phyloP scores from a whole-genome alignment of 2,329 filamentous ascomycete species.

The Xylaria sp. region DNA sequence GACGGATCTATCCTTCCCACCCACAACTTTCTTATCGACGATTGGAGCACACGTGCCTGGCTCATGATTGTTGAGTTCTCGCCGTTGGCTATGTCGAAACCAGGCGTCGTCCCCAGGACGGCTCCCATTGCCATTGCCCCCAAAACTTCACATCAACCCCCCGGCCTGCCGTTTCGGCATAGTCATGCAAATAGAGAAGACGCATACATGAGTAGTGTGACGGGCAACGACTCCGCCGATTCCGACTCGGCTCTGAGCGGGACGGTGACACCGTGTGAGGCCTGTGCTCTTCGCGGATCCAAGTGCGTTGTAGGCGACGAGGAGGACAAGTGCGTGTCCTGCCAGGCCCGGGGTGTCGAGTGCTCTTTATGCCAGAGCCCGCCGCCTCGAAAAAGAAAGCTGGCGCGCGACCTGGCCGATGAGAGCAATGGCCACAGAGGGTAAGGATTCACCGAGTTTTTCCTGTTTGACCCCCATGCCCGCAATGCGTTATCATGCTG shows the following conservation, averaged over 20 bases:
- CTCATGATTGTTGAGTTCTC: constrained; percentile 44
- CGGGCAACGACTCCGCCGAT: constrained; percentile 63
- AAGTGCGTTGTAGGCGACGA: constrained; percentile 81
- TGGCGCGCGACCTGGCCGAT: constrained; percentile 70
- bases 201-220: constrained; percentile 61
- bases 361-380: constrained; percentile 83
- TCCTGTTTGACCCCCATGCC: constrained; percentile 44
- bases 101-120: constrained; percentile 66
- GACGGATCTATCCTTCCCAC: constrained; percentile 34
- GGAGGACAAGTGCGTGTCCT: constrained; percentile 77
- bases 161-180: constrained; percentile 55
- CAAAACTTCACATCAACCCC: constrained; percentile 61
- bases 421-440: constrained; percentile 74
- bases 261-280: constrained; percentile 71
- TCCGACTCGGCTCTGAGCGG: constrained; percentile 56
- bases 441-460: constrained; percentile 61
- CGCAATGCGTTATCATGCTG: constrained; percentile 46
- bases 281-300: constrained; percentile 77
- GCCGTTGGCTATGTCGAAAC: constrained; percentile 61
- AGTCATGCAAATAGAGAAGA: constrained; percentile 58
- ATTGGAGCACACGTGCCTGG: constrained; percentile 25
- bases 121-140: constrained; percentile 74
- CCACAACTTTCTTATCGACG: constrained; percentile 33
- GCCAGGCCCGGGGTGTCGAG: constrained; percentile 79
- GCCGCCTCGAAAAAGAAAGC: constrained; percentile 81